Evolutionary conservation across 495 filamentous ascomycete species (phyloP).

Genomic region (Parachaetomium inaequale): DNA sequence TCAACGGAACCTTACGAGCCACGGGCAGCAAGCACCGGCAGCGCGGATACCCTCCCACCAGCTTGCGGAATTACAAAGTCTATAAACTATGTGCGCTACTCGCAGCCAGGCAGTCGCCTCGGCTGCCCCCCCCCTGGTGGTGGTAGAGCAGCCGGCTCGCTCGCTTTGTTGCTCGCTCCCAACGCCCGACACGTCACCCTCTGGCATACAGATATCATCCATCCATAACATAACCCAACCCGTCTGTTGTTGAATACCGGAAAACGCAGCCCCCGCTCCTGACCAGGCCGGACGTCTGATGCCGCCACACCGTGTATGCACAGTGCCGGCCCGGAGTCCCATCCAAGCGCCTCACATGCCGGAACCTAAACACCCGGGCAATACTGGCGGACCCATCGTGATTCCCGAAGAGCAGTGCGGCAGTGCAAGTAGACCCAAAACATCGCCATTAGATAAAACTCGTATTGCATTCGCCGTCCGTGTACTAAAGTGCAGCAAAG

Average conservation of each 20-base stretch:
- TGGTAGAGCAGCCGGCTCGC: not conserved
- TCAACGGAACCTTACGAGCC: too few species aligned
- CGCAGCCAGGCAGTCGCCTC: not conserved
- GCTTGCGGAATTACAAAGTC: slow-evolving; percentile 26
- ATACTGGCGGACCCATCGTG: not conserved
- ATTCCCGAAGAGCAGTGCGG: not conserved
- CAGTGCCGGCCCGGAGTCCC: not conserved
- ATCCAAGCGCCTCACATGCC: not conserved
- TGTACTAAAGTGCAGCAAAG: not conserved
- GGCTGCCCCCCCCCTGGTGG: not conserved
- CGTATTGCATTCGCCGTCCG: not conserved
- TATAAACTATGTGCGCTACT: slow-evolving; percentile 25
- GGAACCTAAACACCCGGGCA: not conserved
- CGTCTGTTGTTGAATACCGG: slow-evolving; percentile 5
- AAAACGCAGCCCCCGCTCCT: not conserved
- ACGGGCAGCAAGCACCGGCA: too few species aligned
- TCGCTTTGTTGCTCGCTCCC: slow-evolving; percentile 7
- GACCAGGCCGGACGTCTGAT: not conserved
- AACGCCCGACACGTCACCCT: not conserved
- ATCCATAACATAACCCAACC: not conserved
- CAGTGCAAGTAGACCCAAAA: slow-evolving; percentile 6
- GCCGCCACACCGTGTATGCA: not conserved
- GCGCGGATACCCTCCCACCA: too few species aligned
- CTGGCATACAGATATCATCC: not conserved
- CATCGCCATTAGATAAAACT: slow-evolving; percentile 3